Percentiles rank a stretch among this genome's conserved stretches.
Conservation (phyloP, 2,329 filamentous ascomycete genomes). For the Trematosphaeria pertusa region DNA sequence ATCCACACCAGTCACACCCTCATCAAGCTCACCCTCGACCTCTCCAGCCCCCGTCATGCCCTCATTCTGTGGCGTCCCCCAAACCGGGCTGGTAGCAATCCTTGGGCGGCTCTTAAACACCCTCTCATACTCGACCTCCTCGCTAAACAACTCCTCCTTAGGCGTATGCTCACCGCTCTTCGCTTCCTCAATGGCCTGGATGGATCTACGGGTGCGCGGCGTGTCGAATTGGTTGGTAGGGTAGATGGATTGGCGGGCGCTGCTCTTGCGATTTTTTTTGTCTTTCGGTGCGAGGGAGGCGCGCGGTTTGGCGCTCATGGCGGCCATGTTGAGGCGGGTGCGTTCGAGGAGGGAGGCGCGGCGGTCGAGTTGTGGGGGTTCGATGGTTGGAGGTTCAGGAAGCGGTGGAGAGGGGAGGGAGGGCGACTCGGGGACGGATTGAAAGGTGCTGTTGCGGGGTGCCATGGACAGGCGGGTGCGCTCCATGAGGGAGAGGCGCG, state of each 20-base stretch:
- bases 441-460: slow-evolving; percentile 32
- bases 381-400: slow-evolving; percentile 18
- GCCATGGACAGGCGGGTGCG: slow-evolving; percentile 57
- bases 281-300: slow-evolving; percentile 16
- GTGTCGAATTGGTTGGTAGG: slow-evolving; percentile 66
- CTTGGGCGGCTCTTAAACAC: slow-evolving; percentile 86
- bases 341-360: slow-evolving; percentile 68
- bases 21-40: slow-evolving; percentile 23
- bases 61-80: slow-evolving; percentile 26
- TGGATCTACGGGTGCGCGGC: slow-evolving; percentile 47
- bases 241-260: slow-evolving; percentile 46
- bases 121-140: slow-evolving; percentile 77
- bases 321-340: slow-evolving; percentile 80
- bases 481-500: slow-evolving; percentile 53
- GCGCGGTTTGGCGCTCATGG: slow-evolving; percentile 53
- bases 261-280: slow-evolving; percentile 28
- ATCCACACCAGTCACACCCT: slow-evolving; percentile 41
- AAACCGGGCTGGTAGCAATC: slow-evolving; percentile 75
- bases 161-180: slow-evolving; percentile 54
- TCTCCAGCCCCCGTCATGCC: slow-evolving; percentile 9
- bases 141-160: slow-evolving; percentile 72
- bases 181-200: slow-evolving; percentile 30
- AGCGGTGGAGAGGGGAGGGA: slow-evolving; percentile 20
- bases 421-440: slow-evolving; percentile 34
- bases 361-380: slow-evolving; percentile 26